phyloP scores from a whole-genome alignment of 75 land plant genomes.

The Cryptomeria japonica region DNA sequence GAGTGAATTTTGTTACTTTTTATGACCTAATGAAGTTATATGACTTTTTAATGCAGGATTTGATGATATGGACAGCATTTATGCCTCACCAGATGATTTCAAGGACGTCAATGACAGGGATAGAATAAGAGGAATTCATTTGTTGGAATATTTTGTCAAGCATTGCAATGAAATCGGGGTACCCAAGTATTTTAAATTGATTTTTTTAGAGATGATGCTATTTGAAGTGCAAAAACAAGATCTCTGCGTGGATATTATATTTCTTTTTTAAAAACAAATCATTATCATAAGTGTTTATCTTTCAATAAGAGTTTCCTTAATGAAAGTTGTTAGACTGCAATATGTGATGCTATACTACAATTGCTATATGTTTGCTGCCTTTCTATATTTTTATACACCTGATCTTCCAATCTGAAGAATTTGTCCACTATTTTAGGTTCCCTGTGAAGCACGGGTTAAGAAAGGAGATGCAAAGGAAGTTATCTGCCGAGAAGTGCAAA shows the following conservation, averaged over 20 bases:
- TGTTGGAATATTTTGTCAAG: conserved; percentile 31
- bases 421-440: conserved; percentile 23
- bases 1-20: neutral
- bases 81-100: conserved; percentile 38
- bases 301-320: neutral
- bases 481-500: conserved; percentile 39
- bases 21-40: neutral
- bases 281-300: too few relatives aligned
- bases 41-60: conserved; percentile 24
- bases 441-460: conserved; percentile 42
- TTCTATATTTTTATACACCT: neutral
- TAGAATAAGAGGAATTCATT: conserved; percentile 19
- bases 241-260: neutral
- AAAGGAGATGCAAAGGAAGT: conserved; percentile 46
- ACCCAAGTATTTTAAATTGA: neutral
- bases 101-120: conserved; percentile 17
- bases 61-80: conserved; percentile 40
- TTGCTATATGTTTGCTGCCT: neutral
- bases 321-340: neutral
- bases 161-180: conserved; percentile 39
- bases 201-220: neutral
- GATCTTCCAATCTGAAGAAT: neutral
- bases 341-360: neutral
- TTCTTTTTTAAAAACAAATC: too few relatives aligned
- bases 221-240: neutral